These are phyloP conservation scores for Urochloa ruziziensis DNA, from an alignment of 176 grass and related monocot species.

Conservation along the genomic window DNA sequence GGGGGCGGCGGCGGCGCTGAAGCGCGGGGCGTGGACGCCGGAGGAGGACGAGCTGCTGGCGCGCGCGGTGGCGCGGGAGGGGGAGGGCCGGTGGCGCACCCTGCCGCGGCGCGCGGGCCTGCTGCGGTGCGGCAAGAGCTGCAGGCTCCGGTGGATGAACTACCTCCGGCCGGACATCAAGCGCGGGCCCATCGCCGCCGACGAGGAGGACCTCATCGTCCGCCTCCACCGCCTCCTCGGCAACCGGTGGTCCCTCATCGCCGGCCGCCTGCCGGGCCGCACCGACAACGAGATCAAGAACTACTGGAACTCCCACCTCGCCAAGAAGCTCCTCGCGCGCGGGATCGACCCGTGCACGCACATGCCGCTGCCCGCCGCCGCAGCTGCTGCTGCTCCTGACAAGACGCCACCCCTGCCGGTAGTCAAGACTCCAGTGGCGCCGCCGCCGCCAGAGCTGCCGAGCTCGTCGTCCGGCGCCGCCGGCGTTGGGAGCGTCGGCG, in stretches of 20 bases:
- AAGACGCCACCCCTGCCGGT: neutral
- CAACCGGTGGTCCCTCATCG: too few relatives aligned
- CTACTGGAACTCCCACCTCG: too few relatives aligned
- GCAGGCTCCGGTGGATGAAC: conserved; percentile 86
- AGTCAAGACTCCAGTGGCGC: neutral
- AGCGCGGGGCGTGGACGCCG: conserved; percentile 77
- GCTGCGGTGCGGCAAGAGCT: conserved; percentile 70
- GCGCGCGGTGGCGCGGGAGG: conserved; percentile 58
- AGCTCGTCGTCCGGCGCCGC: conserved; percentile 16
- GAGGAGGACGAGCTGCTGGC: conserved; percentile 81
- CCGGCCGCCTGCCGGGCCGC: too few relatives aligned
- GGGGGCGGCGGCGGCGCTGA: conserved; percentile 24
- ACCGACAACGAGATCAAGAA: too few relatives aligned
- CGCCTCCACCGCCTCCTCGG: too few relatives aligned
- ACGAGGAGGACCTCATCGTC: too few relatives aligned
- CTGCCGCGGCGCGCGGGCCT: conserved; percentile 76
- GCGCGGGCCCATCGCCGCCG: conserved; percentile 45
- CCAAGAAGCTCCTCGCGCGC: too few relatives aligned
- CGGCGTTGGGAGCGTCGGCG: too few relatives aligned
- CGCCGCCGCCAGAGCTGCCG: neutral
- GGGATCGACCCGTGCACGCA: conserved; percentile 35
- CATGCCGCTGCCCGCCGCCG: conserved; percentile 26
- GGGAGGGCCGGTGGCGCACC: conserved; percentile 72
- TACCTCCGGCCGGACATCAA: conserved; percentile 81
- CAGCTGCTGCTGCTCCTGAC: neutral